phyloP scores from a whole-genome alignment of 345 rosid species.

The Syzygium aqueum region DNA sequence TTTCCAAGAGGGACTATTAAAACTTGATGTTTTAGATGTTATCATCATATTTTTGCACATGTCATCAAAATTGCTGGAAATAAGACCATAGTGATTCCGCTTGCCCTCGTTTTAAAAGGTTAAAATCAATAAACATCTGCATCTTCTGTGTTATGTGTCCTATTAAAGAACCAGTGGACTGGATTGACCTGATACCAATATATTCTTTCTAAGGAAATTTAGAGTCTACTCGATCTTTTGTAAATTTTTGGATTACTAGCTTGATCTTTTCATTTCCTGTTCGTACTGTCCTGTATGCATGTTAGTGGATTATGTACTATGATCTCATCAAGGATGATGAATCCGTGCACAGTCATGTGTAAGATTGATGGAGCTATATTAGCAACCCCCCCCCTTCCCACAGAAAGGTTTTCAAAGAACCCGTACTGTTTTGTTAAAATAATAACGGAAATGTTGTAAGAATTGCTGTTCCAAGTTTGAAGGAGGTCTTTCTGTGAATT shows the following conservation, averaged over 20 bases:
- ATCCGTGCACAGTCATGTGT: neutral
- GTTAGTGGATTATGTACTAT: neutral
- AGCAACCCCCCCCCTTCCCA: fast-evolving
- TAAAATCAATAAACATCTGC: neutral
- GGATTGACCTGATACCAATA: neutral
- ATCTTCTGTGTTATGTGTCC: neutral
- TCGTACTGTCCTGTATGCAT: neutral
- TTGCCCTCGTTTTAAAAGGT: neutral
- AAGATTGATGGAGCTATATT: neutral
- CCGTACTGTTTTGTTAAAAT: neutral
- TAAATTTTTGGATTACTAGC: neutral
- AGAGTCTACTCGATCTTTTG: neutral
- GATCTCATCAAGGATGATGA: neutral
- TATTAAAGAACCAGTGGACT: neutral
- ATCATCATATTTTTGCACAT: neutral
- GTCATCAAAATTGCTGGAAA: neutral
- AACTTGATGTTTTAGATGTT: neutral
- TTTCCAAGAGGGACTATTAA: neutral
- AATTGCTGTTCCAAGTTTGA: neutral
- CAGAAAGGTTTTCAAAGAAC: neutral
- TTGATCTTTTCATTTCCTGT: neutral
- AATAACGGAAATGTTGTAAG: neutral
- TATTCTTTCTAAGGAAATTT: neutral
- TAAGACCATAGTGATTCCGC: neutral
- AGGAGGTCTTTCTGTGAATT: neutral